Conservation (phyloP, 2,329 filamentous ascomycete genomes). For the Aspergillus oerlinghausenensis region DNA sequence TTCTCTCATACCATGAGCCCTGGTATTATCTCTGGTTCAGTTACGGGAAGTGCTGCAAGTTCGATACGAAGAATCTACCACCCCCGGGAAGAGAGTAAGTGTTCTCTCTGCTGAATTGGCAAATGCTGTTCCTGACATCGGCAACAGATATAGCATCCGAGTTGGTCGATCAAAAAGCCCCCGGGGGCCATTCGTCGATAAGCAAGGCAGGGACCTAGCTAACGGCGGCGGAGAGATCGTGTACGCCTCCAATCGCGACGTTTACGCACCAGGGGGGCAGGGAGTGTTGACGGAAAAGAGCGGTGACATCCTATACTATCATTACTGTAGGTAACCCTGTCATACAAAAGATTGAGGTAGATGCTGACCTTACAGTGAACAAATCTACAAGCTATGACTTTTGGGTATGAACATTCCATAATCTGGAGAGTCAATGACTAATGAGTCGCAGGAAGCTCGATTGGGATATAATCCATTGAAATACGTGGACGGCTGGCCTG, state of each 20-base stretch:
- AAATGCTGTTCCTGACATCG: not conserved
- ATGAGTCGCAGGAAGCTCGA: conserved; percentile 24
- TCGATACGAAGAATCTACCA: conserved; percentile 35
- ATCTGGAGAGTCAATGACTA: conserved; percentile 9
- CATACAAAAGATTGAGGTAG: not conserved
- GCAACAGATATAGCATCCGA: conserved; percentile 55
- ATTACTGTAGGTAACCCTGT: conserved; percentile 25
- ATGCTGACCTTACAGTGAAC: conserved; percentile 22
- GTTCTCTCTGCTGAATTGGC: not conserved
- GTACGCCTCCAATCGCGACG: conserved; percentile 54
- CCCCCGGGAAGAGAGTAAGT: conserved; percentile 49
- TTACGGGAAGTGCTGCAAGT: conserved; percentile 30
- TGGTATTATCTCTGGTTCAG: conserved; percentile 36
- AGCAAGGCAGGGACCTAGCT: conserved; percentile 50
- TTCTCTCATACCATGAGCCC: conserved; percentile 23
- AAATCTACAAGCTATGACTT: conserved; percentile 26
- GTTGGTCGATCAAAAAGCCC: conserved; percentile 55
- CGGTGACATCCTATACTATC: conserved; percentile 31
- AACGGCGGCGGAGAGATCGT: conserved; percentile 58
- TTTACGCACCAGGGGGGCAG: conserved; percentile 65
- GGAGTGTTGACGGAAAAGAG: conserved; percentile 50
- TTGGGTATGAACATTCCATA: conserved; percentile 15
- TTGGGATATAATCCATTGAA: conserved; percentile 27
- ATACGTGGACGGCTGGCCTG: conserved; percentile 32
- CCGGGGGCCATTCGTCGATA: conserved; percentile 53